Base-by-base conservation (phyloP, 306 rosid species). In the Quercus agrifolia region DNA sequence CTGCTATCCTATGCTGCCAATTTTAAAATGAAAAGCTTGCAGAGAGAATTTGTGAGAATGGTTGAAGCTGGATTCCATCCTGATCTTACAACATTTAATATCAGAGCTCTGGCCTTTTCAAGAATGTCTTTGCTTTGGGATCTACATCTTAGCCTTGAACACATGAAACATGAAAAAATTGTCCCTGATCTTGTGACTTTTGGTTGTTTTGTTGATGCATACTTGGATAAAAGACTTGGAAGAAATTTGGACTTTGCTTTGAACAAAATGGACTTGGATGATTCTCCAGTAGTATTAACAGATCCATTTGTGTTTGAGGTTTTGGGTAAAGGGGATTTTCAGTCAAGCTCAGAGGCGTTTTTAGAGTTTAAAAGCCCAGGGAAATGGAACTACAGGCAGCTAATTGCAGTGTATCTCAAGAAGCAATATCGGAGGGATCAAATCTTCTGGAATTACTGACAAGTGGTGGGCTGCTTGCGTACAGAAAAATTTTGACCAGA, bases 21-120 rank as follows among this genome's bases (percentile, higher is more conserved):
- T 86, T 95, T 95, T 64, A 95, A 93, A 77, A 95, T 92, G 98
- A 95, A 92, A 83, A 95, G 86, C 88, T 81, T 92, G 81, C 99
- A 92, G 82, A 86, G 88, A 73, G 99, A 92, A 78, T 92, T 92
- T 87, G 31, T 95, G 66, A 81, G 75, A 76, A 95, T 95, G 99
- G 85, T 86, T 38, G 93, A 89, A 79, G 87, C 86, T 25, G 93
- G 95, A 31, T 92, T 92, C 73, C 73, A 11, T 23, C 99, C 97
- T 0, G 97, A 95, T 86, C 54, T 95, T 75, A 91, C 96, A 0
- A 92, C 97, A 38, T 92, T 95, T 73, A 95, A 95, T 70, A 86
- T 95, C 46, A 91, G 99, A 54, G 92, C 93, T 25, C 38, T 95
- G 41, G 99, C 98, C 4, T 95, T 92, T 84, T 92, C 99, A n/a